Conservation (phyloP, 768 basidiomycete genomes). For the Lanmaoa rubissima region DNA sequence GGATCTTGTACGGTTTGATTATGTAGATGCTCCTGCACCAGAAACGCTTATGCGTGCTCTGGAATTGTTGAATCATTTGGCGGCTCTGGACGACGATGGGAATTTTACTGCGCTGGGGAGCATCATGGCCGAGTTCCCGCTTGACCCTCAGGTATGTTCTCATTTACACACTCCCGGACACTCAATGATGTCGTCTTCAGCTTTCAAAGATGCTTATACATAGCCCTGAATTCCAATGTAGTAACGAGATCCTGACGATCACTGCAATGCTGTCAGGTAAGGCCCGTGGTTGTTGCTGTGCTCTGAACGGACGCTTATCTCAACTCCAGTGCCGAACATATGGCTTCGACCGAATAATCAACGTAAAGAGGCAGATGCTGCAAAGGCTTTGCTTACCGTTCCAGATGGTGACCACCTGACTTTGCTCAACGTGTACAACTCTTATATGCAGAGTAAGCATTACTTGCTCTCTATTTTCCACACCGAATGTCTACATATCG, state of each 20-base stretch:
- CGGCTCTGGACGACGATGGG: conserved; percentile 93
- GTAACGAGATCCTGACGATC: conserved; percentile 92
- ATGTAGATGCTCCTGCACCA: conserved; percentile 90
- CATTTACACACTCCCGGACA: background rate
- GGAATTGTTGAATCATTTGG: conserved; percentile 88
- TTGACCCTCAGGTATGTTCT: conserved; percentile 84
- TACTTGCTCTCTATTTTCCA: background rate
- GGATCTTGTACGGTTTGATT: conserved; percentile 88
- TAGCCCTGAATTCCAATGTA: conserved; percentile 94
- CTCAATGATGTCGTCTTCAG: conserved; percentile 35
- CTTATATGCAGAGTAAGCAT: conserved; percentile 75
- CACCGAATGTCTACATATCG: background rate
- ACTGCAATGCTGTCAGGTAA: conserved; percentile 94
- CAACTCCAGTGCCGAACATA: conserved; percentile 73
- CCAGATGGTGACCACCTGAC: conserved; percentile 96
- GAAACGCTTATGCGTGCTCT: conserved; percentile 97
- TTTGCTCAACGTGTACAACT: conserved; percentile 92
- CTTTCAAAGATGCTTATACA: conserved; percentile 92
- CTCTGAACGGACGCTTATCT: background rate
- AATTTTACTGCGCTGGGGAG: conserved; percentile 81
- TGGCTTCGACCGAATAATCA: conserved; percentile 90
- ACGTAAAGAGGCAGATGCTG: conserved; percentile 87
- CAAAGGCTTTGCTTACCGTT: conserved; percentile 83
- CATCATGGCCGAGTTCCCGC: conserved; percentile 97
- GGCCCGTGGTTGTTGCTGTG: conserved; percentile 13